Base-by-base conservation (phyloP, 2,329 filamentous ascomycete genomes). In the Akanthomyces muscarius region DNA sequence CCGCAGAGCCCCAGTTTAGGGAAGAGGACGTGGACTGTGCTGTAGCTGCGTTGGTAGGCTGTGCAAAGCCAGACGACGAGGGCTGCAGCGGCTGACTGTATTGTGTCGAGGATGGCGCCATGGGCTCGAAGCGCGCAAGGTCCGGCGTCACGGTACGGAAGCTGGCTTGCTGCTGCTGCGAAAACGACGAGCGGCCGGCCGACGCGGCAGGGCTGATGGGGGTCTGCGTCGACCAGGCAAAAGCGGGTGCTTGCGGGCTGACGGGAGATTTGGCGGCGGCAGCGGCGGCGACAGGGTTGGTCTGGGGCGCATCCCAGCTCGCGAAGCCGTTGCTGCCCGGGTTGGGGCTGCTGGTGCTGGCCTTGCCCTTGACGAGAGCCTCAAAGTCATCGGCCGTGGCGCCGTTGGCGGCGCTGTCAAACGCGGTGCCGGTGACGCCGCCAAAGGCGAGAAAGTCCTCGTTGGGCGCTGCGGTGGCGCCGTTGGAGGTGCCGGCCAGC, bases 331-430 rank as follows among this genome's bases (percentile, higher is more conserved):
- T 79, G 69, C 79, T 74, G 0, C 79, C 76, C 0, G 44, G 52
- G 36, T 51, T 62, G 18, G 60, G 60, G 45, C 52, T 62, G 63
- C 71, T 75, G 33, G 71, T 68, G 52, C 68, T 69, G 14, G 69
- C 66, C 23, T 74, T 76, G 10, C 94, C 94, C 70, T 96, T 92
- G 58, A 99, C 93, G 2, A 99, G 85, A 2, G 86, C 86, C 73
- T 97, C 93, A 71, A 98, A 99, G 71, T 96, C 92, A 64, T 89
- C 85, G 55, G 89, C 83, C 3, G 79, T 81, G 4, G 82, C 80
- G 10, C 83, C 81, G 55, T 81, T 83, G 48, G 78, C 80, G 23
- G 78, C 71, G 3, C 74, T 70, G 57, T 86, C 81, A 62, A 87
- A 84, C 0, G 79, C 76, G 2, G 83, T 84, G 30, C 87, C 87